Evolutionary conservation across 2,329 filamentous ascomycete genomes (phyloP).

Genomic region (Alternaria metachromatica): DNA sequence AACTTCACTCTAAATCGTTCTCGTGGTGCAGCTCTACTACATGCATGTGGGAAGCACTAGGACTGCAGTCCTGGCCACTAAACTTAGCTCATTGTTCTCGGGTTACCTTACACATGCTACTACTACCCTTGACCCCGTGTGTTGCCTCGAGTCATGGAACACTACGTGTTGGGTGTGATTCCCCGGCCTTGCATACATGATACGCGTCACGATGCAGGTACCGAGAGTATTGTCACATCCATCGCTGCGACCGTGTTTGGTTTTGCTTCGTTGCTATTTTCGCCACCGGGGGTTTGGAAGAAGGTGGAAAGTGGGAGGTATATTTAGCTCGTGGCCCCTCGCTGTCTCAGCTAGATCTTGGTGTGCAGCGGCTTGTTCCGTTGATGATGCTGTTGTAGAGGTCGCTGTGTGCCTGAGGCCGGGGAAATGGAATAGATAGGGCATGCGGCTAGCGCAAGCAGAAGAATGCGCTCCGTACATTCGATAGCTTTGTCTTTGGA

Average conservation of each 20-base stretch:
- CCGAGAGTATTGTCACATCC: neutral
- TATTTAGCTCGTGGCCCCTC: neutral
- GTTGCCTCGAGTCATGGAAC: neutral
- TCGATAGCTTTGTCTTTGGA: neutral
- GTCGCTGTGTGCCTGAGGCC: neutral
- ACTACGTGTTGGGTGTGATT: neutral
- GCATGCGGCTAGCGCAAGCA: neutral
- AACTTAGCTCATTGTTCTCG: neutral
- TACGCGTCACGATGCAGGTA: neutral
- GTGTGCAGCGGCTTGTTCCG: neutral
- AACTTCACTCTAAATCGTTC: neutral
- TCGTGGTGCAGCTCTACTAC: neutral
- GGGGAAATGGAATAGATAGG: neutral
- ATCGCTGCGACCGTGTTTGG: neutral
- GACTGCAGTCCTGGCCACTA: neutral
- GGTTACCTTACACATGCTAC: neutral
- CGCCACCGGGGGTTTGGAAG: neutral
- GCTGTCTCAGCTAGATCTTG: neutral
- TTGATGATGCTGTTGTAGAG: neutral
- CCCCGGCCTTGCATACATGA: neutral
- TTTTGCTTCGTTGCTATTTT: neutral
- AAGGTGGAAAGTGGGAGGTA: neutral
- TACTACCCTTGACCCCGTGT: neutral
- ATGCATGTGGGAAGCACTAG: neutral
- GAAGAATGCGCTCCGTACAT: neutral